Evolutionary conservation across 371 early-diverging fungal species (phyloP), one percentile per base, ranked within the genome.

Genomic region (Nosema muscidifuracis): DNA sequence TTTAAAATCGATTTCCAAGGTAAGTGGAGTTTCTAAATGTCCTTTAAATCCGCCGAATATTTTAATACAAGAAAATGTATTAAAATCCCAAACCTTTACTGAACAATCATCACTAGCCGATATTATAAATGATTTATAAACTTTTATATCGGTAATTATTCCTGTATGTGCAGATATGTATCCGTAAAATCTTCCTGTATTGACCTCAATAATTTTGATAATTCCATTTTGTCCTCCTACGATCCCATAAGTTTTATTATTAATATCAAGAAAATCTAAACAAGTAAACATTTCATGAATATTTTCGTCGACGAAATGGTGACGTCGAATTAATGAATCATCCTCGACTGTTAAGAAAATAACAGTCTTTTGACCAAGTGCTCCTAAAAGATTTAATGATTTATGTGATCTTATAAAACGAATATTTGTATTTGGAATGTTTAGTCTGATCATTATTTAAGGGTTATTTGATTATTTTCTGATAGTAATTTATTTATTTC

Each of bases 1-100:
- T 16, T 34, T 31, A 1, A 60, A 7, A 36, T 60, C 60, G n/a
- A n/a, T n/a, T n/a, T n/a, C n/a, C 15, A 60, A 20, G 15, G 10
- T n/a, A 9, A 36, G 9, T 34, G 34, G 6, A 4, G 12, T 7
- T 12, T 36, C 36, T 16, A 7, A 4, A 24, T 60, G 36, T 31
- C 36, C 60, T 13, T 3, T 56, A 24, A 31, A 31, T 18, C 18
- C 18, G 3, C 10, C 50, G 16, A 47, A 22, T 4, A 47, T 18
- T 13, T n/a, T 34, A 4, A 60, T 36, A 13, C 36, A 13, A 24
- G 16, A 24, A n/a, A 30, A 18, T 10, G 16, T 34, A 2, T 34
- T 34, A 60, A 34, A 60, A 31, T 31, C 31, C 60, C 60, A 60
- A 1, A 60, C 3, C 34, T 60, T 31, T 36, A 60, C 34, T 34